phyloP scores from a whole-genome alignment of 768 basidiomycete genomes.

The Lactifluus pinguis region DNA sequence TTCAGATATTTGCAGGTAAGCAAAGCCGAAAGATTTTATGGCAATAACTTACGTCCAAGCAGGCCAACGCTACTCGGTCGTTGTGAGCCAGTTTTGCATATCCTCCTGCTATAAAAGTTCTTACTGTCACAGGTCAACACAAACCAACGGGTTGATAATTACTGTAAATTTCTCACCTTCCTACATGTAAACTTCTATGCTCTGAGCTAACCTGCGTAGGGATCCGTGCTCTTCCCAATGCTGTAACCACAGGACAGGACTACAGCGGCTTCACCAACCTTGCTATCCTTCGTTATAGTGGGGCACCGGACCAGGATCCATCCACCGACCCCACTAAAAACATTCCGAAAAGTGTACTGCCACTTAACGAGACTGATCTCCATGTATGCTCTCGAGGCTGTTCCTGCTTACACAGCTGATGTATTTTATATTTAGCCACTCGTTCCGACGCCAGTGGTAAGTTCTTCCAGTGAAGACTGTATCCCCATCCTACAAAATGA shows the following conservation, averaged over 20 bases:
- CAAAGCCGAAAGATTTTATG: background rate
- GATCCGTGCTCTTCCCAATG: slow-evolving; percentile 11
- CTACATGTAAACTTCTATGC: background rate
- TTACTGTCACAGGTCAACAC: slow-evolving; percentile 10
- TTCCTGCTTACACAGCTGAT: background rate
- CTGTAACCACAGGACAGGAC: background rate
- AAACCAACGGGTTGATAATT: background rate
- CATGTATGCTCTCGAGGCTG: background rate
- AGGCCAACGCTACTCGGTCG: slow-evolving; percentile 17
- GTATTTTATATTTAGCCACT: background rate
- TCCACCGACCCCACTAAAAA: too few relatives aligned
- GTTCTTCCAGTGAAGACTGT: background rate
- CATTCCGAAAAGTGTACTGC: background rate
- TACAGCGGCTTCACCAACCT: slow-evolving; percentile 5
- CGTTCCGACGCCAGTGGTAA: slow-evolving; percentile 6
- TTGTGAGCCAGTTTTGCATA: background rate
- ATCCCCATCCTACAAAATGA: background rate
- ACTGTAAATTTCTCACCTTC: background rate
- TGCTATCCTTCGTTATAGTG: slow-evolving; percentile 17
- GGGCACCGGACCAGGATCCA: background rate
- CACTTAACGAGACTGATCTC: slow-evolving; percentile 8
- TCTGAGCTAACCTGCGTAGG: background rate
- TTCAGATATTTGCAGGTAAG: slow-evolving; percentile 12
- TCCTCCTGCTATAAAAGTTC: background rate
- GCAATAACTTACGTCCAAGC: background rate